Conservation (phyloP, 164 flowering plant genomes). For the Santalum album region DNA sequence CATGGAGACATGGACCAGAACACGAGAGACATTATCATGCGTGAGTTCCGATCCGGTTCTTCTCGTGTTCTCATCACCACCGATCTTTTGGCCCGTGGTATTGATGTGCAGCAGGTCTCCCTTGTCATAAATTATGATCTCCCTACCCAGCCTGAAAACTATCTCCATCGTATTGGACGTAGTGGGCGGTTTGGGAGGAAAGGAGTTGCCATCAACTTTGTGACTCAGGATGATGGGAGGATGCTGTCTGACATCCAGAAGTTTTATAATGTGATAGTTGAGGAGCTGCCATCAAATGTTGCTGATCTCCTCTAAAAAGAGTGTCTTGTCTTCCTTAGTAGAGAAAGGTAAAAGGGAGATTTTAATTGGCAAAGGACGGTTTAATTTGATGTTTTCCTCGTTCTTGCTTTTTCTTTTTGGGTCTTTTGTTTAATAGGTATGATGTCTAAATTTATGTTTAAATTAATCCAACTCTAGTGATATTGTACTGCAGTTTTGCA, state of each 20-base stretch:
- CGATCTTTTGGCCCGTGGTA: conserved; percentile 65
- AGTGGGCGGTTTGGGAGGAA: conserved; percentile 69
- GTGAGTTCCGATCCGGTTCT: conserved; percentile 60
- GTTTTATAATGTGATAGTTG: conserved; percentile 53
- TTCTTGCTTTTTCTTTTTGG: background rate
- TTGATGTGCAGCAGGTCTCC: conserved; percentile 67
- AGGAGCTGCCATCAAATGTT: conserved; percentile 64
- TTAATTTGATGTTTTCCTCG: background rate
- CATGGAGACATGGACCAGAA: conserved; percentile 78
- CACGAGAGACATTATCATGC: conserved; percentile 60
- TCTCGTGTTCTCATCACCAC: conserved; percentile 64
- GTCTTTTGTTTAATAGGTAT: background rate
- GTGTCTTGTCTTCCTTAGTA: background rate
- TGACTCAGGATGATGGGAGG: conserved; percentile 44
- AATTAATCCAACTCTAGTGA: conserved; percentile 1
- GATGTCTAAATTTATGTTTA: conserved; percentile 7
- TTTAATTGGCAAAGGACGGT: conserved; percentile 10
- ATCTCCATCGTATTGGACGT: conserved; percentile 63
- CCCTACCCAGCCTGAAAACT: conserved; percentile 67
- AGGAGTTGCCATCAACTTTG: conserved; percentile 65
- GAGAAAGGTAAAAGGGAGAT: conserved; percentile 1
- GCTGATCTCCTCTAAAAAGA: conserved; percentile 52
- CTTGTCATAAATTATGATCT: conserved; percentile 62
- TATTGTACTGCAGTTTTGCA: conserved; percentile 13
- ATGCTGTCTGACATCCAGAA: conserved; percentile 59